phyloP scores from a whole-genome alignment of 345 rosid species.

The Arabidopsis arenosa region DNA sequence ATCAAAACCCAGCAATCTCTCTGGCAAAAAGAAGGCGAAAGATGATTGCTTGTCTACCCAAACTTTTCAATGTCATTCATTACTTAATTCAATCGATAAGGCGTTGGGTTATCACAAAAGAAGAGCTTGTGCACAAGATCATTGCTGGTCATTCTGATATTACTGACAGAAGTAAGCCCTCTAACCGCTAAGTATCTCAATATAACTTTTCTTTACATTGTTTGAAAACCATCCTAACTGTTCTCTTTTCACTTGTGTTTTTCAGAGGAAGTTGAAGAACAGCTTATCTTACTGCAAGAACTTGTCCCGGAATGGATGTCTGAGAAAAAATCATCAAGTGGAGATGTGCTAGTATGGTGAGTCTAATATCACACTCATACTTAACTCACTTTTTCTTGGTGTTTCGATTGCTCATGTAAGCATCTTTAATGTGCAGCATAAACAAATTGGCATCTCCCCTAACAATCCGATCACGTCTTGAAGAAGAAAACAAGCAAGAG shows the following conservation, averaged over 20 bases:
- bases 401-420: conserved; percentile 1
- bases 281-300: conserved; percentile 66
- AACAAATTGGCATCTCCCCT: conserved; percentile 61
- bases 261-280: conserved; percentile 87
- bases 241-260: not conserved
- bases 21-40: conserved; percentile 70
- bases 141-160: conserved; percentile 63
- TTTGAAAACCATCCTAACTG: conserved; percentile 12
- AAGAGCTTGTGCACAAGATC: conserved; percentile 73
- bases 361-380: conserved; percentile 17
- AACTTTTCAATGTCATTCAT: conserved; percentile 73
- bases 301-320: conserved; percentile 89
- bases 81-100: conserved; percentile 68
- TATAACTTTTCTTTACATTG: not conserved
- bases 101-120: conserved; percentile 74
- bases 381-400: not conserved
- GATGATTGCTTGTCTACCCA: conserved; percentile 76
- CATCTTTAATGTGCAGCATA: conserved; percentile 53
- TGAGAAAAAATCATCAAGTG: conserved; percentile 65
- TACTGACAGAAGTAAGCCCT: conserved; percentile 70
- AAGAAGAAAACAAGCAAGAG: conserved; percentile 54
- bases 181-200: not conserved
- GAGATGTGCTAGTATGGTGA: conserved; percentile 77
- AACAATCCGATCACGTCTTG: conserved; percentile 54
- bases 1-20: conserved; percentile 80